Evolutionary conservation across 2,329 filamentous ascomycete species (phyloP).

Genomic region (Graphium sp.): DNA sequence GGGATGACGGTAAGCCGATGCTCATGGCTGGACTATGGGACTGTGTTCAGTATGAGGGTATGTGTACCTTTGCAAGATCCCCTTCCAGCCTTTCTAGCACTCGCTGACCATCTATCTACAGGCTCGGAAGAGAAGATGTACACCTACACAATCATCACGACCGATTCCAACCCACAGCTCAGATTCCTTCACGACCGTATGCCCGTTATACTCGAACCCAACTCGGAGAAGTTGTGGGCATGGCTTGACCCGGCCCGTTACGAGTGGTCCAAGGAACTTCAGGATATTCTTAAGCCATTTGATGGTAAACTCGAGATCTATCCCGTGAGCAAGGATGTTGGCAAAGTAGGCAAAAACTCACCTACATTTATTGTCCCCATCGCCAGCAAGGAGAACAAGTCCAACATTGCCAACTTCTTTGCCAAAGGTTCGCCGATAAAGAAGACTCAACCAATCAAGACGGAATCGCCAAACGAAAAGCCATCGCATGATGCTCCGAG

Average conservation of each 20-base stretch:
- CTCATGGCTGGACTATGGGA: conserved; percentile 90
- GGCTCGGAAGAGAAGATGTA: conserved; percentile 55
- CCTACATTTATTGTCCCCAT: conserved; percentile 69
- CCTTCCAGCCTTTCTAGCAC: too few relatives aligned
- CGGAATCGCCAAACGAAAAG: background rate
- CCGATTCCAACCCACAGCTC: conserved; percentile 65
- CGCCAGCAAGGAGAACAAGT: conserved; percentile 74
- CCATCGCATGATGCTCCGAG: background rate
- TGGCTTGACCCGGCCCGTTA: conserved; percentile 64
- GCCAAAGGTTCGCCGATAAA: conserved; percentile 24
- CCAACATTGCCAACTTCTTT: conserved; percentile 91
- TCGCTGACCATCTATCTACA: conserved; percentile 6
- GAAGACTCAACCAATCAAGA: background rate
- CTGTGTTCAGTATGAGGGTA: conserved; percentile 64
- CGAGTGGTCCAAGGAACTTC: conserved; percentile 65
- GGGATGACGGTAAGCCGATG: conserved; percentile 71
- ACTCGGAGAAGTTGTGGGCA: conserved; percentile 47
- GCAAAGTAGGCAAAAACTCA: conserved; percentile 87
- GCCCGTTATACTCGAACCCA: conserved; percentile 78
- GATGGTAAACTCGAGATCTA: conserved; percentile 69
- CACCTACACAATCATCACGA: conserved; percentile 91
- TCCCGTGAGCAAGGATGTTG: conserved; percentile 73
- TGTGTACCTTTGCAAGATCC: too few relatives aligned
- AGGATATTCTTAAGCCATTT: conserved; percentile 64
- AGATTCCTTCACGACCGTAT: conserved; percentile 86